These are phyloP conservation scores for Torulaspora gathmanii DNA, from an alignment of 805 yeast genomes.

Conservation along the genomic window DNA sequence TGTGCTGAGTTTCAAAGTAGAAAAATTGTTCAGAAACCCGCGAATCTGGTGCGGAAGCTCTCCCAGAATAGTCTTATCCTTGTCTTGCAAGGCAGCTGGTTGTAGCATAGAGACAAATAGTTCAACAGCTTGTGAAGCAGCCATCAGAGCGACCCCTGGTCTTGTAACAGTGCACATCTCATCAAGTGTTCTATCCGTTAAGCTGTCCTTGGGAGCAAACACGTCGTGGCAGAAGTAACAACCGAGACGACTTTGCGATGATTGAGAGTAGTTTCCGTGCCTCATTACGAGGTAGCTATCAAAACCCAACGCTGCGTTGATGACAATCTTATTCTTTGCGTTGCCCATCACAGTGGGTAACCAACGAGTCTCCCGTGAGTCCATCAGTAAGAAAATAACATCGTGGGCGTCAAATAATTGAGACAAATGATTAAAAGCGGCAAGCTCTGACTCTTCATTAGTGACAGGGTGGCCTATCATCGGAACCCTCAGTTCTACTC, in stretches of 20 bases:
- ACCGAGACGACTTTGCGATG: constrained; percentile 50
- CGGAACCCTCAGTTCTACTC: constrained; percentile 71
- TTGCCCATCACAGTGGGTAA: constrained; percentile 83
- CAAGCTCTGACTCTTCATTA: constrained; percentile 46
- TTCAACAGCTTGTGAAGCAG: constrained; percentile 84
- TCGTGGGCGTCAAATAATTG: constrained; percentile 64
- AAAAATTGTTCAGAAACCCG: constrained; percentile 70
- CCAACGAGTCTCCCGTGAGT: constrained; percentile 96
- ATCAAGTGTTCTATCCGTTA: constrained; percentile 84
- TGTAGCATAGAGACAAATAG: constrained; percentile 70
- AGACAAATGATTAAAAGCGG: constrained; percentile 50
- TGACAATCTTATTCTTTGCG: constrained; percentile 62
- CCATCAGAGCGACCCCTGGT: constrained; percentile 90
- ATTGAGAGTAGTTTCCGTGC: constrained; percentile 56
- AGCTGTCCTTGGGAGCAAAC: constrained; percentile 85
- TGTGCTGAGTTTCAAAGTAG: constrained; percentile 59
- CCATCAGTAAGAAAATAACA: constrained; percentile 76
- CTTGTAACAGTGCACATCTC: constrained; percentile 99
- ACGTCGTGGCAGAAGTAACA: constrained; percentile 96
- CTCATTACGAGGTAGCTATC: constrained; percentile 92
- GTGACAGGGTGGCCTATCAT: constrained; percentile 92
- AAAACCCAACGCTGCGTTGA: constrained; percentile 93
- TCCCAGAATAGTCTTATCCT: constrained; percentile 49
- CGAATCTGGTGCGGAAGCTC: constrained; percentile 84
- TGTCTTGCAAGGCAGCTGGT: constrained; percentile 42